phyloP scores from a whole-genome alignment of 192 early-diverging fungal genomes.

The Allomyces macrogynus region DNA sequence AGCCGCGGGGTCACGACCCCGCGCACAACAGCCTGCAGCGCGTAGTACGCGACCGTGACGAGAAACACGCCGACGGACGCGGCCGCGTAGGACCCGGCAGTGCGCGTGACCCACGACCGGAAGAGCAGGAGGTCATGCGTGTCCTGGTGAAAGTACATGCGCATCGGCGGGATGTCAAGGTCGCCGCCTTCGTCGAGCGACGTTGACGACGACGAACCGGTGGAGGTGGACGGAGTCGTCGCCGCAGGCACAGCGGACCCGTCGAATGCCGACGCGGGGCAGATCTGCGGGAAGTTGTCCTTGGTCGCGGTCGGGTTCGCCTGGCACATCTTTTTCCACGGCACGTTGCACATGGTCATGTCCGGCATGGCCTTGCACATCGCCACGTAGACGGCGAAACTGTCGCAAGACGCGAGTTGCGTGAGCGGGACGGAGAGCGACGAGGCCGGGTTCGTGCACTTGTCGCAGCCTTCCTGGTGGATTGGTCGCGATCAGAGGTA shows the following conservation, averaged over 20 bases:
- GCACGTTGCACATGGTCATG: constrained; percentile 30
- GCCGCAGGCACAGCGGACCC: too few species aligned
- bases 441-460: neutral
- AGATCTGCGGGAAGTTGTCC: neutral
- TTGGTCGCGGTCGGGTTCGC: constrained; percentile 6
- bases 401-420: constrained; percentile 20
- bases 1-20: constrained; percentile 15
- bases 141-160: constrained; percentile 43
- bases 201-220: constrained; percentile 2
- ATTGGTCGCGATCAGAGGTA: too few species aligned
- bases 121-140: constrained; percentile 41
- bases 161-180: constrained; percentile 26
- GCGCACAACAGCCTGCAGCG: constrained; percentile 13
- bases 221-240: neutral
- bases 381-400: constrained; percentile 25
- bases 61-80: constrained; percentile 30
- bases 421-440: neutral
- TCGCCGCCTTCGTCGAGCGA: too few species aligned
- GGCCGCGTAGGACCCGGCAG: constrained; percentile 22
- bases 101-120: constrained; percentile 33
- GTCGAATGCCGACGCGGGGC: neutral
- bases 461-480: too few species aligned
- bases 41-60: constrained; percentile 25
- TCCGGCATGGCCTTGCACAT: constrained; percentile 42
- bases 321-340: constrained; percentile 26